Evolutionary conservation across 306 rosid species (phyloP).

Genomic region (Cyclanthera cordifolia): DNA sequence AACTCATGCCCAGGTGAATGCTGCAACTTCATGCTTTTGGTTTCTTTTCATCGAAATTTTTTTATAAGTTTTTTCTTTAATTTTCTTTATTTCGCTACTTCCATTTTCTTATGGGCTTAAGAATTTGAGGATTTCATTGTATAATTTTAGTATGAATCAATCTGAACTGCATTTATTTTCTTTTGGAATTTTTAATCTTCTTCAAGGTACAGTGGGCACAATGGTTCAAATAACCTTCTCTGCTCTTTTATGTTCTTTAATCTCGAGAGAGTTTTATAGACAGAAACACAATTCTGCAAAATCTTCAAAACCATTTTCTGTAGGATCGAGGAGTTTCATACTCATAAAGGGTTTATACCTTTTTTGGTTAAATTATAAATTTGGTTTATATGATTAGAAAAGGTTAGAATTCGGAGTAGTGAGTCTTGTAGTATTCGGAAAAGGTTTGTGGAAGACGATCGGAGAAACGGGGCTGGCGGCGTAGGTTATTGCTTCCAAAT

Average conservation of each 20-base stretch:
- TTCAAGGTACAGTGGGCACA: background rate
- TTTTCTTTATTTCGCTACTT: background rate
- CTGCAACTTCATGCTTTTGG: background rate
- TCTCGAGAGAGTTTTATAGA: background rate
- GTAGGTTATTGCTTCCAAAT: no score
- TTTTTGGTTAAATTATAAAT: no score
- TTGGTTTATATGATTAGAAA: no score
- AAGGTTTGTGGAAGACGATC: no score
- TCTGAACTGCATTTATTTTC: background rate
- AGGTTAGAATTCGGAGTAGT: no score
- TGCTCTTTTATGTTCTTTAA: background rate
- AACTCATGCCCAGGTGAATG: background rate
- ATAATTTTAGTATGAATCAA: background rate
- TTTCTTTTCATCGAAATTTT: background rate
- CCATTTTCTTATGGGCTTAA: no score
- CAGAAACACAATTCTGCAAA: background rate
- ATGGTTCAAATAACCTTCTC: background rate
- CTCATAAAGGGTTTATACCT: background rate
- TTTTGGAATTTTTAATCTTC: background rate
- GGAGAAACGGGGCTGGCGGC: no score
- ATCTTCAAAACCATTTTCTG: background rate
- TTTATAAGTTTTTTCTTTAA: background rate
- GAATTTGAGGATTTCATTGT: background rate
- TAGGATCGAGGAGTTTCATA: background rate
- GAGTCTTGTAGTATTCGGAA: no score